A percentile compares a stretch with the other conserved stretches of the same genome.
Conservation (phyloP, 139 green algal species). For the Spirogloea muscicola region DNA sequence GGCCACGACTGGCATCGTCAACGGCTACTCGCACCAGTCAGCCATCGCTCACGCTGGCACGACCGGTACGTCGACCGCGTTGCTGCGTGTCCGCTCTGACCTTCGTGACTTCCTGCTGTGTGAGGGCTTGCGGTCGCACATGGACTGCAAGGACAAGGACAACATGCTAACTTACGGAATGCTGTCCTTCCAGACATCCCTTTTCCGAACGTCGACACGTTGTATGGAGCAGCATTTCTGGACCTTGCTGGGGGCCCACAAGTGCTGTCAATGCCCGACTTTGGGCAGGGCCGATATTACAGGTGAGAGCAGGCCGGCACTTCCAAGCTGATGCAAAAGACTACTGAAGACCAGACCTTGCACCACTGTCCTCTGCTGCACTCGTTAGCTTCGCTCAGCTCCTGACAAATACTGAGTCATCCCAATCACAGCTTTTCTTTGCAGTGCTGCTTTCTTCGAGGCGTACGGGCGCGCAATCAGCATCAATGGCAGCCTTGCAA, state of each 20-base stretch:
- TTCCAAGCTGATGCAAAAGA: too few species aligned
- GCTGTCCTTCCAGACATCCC: neutral
- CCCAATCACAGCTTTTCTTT: neutral
- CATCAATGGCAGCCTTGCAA: conserved; percentile 9
- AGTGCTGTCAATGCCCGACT: neutral
- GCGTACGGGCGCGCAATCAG: neutral
- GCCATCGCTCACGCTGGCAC: neutral
- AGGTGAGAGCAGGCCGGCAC: too few species aligned
- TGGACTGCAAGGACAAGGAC: too few species aligned
- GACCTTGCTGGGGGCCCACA: neutral
- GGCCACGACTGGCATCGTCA: neutral
- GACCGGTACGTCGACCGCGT: neutral
- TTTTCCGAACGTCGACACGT: conserved; percentile 1
- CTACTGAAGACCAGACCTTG: too few species aligned
- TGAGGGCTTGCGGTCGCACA: too few species aligned
- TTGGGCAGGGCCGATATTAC: conserved; percentile 1
- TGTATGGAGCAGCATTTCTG: conserved; percentile 6
- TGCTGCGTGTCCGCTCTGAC: neutral
- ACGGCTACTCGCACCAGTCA: neutral
- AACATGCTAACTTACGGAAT: too few species aligned
- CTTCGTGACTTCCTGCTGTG: neutral
- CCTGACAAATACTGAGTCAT: neutral
- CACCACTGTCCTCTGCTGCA: too few species aligned
- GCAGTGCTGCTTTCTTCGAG: conserved; percentile 2
- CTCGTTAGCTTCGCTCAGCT: too few species aligned